Percentiles rank a stretch among this genome's conserved stretches.
phyloP scores from a whole-genome alignment of 176 grass and related monocot species.

The Triticum urartu region DNA sequence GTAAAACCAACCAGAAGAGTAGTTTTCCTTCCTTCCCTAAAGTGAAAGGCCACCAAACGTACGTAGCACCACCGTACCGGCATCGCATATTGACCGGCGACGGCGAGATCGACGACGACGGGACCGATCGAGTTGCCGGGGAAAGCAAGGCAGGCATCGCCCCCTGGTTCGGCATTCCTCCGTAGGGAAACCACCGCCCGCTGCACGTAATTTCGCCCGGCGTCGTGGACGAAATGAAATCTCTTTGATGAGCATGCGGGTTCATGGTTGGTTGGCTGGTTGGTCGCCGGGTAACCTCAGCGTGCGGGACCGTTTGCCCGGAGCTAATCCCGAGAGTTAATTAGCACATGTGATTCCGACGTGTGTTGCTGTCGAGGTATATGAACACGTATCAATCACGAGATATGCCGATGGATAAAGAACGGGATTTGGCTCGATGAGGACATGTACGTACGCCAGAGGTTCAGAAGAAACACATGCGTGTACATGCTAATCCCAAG shows the following conservation, averaged over 20 bases:
- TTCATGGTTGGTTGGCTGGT: background rate
- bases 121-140: background rate
- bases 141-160: slow-evolving; percentile 22
- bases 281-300: slow-evolving; percentile 3
- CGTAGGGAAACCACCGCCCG: background rate
- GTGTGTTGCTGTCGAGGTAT: background rate
- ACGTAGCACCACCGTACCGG: background rate
- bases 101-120: too few relatives aligned
- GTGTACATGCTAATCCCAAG: background rate
- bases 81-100: background rate
- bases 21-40: background rate
- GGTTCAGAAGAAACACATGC: background rate
- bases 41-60: background rate
- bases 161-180: background rate
- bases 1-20: background rate
- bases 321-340: background rate
- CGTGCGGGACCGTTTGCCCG: background rate
- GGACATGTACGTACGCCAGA: background rate
- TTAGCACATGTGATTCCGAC: background rate
- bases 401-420: background rate
- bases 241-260: background rate
- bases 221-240: background rate
- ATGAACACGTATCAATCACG: background rate
- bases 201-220: background rate
- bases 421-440: background rate